Percentiles rank a stretch among this genome's conserved stretches.
These are phyloP conservation scores for Parsonsia alboflavescens DNA, from an alignment of 257 asterid genomes.

Conservation along the genomic window DNA sequence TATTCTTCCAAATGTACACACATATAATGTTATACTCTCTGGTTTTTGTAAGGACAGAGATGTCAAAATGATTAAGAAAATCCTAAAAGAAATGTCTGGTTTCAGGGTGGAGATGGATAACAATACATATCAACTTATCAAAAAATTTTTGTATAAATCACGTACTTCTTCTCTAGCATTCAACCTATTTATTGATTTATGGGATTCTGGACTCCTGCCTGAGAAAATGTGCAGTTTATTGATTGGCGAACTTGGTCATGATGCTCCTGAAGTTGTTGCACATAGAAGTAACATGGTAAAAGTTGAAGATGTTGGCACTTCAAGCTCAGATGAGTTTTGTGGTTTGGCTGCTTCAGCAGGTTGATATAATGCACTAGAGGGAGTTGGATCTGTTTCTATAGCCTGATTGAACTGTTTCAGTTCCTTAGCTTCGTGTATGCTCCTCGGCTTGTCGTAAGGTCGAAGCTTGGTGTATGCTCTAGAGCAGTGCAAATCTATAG, in stretches of 20 bases:
- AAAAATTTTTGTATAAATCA: slow-evolving; percentile 21
- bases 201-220: slow-evolving; percentile 35
- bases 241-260: slow-evolving; percentile 12
- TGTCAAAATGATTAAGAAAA: slow-evolving; percentile 29
- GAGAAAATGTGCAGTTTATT: slow-evolving; percentile 16
- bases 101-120: slow-evolving; percentile 34
- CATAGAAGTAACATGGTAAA: background rate
- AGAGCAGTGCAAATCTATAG: background rate
- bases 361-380: slow-evolving; percentile 2
- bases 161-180: slow-evolving; percentile 19
- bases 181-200: slow-evolving; percentile 25
- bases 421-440: background rate
- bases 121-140: slow-evolving; percentile 27
- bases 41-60: slow-evolving; percentile 45
- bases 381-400: background rate
- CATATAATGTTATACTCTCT: slow-evolving; percentile 47
- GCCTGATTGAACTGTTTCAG: background rate
- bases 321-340: slow-evolving; percentile 19
- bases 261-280: slow-evolving; percentile 3
- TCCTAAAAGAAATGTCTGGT: slow-evolving; percentile 50
- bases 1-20: slow-evolving; percentile 37
- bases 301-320: slow-evolving; percentile 7
- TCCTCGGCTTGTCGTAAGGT: background rate
- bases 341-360: slow-evolving; percentile 27
- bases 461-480: background rate